Evolutionary conservation across 495 filamentous ascomycete species (phyloP).

Genomic region (Podospora conica): DNA sequence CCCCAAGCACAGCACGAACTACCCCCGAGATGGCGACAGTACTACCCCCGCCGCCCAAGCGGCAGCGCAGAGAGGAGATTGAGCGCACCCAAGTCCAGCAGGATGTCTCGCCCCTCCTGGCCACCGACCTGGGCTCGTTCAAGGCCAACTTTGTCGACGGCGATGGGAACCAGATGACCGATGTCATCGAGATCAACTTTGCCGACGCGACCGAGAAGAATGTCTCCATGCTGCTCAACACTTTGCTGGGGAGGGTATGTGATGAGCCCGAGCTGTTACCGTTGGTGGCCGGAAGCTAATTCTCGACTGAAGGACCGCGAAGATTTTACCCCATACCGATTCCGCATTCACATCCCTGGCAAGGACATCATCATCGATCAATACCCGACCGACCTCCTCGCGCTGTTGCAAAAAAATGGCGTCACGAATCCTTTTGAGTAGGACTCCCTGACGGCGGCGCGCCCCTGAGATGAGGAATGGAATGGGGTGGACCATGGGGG

Average conservation of each 20-base stretch:
- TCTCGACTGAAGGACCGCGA: constrained; percentile 47
- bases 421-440: constrained; percentile 43
- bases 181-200: constrained; percentile 72
- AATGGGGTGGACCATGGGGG: no score
- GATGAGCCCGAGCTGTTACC: not conserved
- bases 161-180: constrained; percentile 56
- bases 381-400: constrained; percentile 54
- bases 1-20: not conserved
- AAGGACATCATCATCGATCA: constrained; percentile 63
- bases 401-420: constrained; percentile 43
- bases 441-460: not conserved
- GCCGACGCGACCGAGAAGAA: constrained; percentile 85
- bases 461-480: not conserved
- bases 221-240: constrained; percentile 85
- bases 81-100: constrained; percentile 71
- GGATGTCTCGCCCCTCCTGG: constrained; percentile 60
- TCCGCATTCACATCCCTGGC: constrained; percentile 60
- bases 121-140: constrained; percentile 68
- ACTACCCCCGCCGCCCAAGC: constrained; percentile 83
- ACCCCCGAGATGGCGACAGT: constrained; percentile 70
- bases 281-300: not conserved
- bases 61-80: constrained; percentile 68
- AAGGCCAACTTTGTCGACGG: constrained; percentile 85
- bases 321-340: constrained; percentile 83
- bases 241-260: constrained; percentile 71